Conservation (phyloP, 2,329 filamentous ascomycete species). For the Daldinia eschscholtzii region DNA sequence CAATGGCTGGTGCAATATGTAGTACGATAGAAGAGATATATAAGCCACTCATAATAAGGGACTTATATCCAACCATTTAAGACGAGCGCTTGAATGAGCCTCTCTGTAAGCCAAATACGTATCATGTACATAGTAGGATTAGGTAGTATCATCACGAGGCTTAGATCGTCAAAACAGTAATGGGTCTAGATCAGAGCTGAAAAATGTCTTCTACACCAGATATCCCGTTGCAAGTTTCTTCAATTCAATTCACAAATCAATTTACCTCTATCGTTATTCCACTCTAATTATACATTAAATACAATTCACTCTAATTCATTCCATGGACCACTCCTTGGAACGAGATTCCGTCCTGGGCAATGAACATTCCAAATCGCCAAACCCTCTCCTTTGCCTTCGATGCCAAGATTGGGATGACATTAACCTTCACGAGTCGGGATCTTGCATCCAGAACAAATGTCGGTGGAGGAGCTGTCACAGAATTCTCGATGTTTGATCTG, state of each 20-base stretch:
- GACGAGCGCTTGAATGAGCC: too few relatives aligned
- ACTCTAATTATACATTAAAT: too few relatives aligned
- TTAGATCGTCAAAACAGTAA: too few relatives aligned
- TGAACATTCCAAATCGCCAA: background rate
- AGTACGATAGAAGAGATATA: background rate
- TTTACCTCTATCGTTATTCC: too few relatives aligned
- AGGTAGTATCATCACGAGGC: too few relatives aligned
- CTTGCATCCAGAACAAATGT: background rate
- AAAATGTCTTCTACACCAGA: background rate
- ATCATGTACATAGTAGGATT: too few relatives aligned
- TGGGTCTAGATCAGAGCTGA: too few relatives aligned
- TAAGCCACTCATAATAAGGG: background rate
- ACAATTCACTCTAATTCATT: background rate
- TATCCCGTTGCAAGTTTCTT: background rate
- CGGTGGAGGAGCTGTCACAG: background rate
- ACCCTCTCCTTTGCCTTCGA: background rate
- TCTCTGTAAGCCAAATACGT: too few relatives aligned
- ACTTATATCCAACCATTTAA: background rate
- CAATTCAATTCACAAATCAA: background rate
- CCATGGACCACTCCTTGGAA: background rate
- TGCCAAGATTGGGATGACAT: background rate
- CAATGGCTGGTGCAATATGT: background rate
- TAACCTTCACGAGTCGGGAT: background rate
- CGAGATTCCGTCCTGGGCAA: background rate
- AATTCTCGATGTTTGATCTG: background rate